Evolutionary conservation across 208 protist species (phyloP).

Genomic region (Endotrypanum monterogeii): DNA sequence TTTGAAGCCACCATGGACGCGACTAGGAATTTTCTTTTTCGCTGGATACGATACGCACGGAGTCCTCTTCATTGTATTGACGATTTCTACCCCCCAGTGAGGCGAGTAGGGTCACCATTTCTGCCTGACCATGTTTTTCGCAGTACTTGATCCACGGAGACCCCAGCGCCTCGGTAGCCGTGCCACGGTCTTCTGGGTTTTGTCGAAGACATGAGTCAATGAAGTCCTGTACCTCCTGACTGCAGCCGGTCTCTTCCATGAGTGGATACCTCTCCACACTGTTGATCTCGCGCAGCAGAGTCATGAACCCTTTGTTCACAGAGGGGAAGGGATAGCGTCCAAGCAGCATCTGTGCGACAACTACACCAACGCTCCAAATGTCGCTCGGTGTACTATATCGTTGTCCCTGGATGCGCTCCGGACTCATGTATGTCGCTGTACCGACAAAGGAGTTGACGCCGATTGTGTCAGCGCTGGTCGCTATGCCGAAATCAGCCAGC

Average conservation of each 20-base stretch:
- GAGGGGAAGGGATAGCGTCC: constrained; percentile 74
- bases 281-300: constrained; percentile 71
- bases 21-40: constrained; percentile 13
- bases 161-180: constrained; percentile 62
- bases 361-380: constrained; percentile 88
- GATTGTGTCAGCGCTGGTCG: constrained; percentile 82
- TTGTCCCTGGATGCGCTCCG: constrained; percentile 81
- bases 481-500: constrained; percentile 88
- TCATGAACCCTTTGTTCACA: constrained; percentile 79
- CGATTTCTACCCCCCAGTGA: constrained; percentile 48
- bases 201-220: constrained; percentile 68
- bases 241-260: constrained; percentile 43
- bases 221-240: constrained; percentile 68
- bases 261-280: constrained; percentile 59
- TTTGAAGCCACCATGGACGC: constrained; percentile 13
- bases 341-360: constrained; percentile 68
- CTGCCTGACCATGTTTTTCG: constrained; percentile 48
- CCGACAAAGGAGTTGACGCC: constrained; percentile 87
- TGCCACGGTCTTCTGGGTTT: constrained; percentile 63
- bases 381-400: constrained; percentile 82
- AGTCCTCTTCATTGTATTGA: constrained; percentile 37
- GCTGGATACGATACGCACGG: neutral
- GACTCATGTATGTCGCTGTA: constrained; percentile 89
- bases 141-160: constrained; percentile 79
- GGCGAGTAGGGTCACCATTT: constrained; percentile 51